Evolutionary conservation across 1,284 basidiomycete species (phyloP).

Genomic region (Agroathelia rolfsii): DNA sequence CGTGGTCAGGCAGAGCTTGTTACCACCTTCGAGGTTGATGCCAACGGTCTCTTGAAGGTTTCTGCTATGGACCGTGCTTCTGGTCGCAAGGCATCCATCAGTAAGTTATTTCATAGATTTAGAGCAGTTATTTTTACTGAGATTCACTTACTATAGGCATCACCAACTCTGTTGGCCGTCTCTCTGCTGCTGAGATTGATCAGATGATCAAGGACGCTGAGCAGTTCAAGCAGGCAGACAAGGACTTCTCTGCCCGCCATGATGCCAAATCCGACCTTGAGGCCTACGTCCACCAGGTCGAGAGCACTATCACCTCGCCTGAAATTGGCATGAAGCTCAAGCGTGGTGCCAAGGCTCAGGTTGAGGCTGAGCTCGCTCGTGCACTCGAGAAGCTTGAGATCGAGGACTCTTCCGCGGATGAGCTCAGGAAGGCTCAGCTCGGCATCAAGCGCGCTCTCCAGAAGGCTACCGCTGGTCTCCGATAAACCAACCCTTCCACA

Average conservation of each 20-base stretch:
- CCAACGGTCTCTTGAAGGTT: slow-evolving; percentile 93
- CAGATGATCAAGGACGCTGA: slow-evolving; percentile 99
- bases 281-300: slow-evolving; percentile 90
- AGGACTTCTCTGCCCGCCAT: slow-evolving; percentile 92
- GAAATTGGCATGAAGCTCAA: slow-evolving; percentile 97
- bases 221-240: slow-evolving; percentile 92
- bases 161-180: slow-evolving; percentile 92
- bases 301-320: slow-evolving; percentile 86
- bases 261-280: slow-evolving; percentile 96
- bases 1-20: slow-evolving; percentile 94
- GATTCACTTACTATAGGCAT: slow-evolving; percentile 42
- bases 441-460: slow-evolving; percentile 90
- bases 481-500: no score
- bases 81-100: slow-evolving; percentile 93
- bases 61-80: slow-evolving; percentile 92
- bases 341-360: slow-evolving; percentile 85
- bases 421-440: slow-evolving; percentile 89
- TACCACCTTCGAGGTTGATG: slow-evolving; percentile 95
- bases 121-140: slow-evolving; percentile 1
- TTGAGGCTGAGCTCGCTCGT: slow-evolving; percentile 92
- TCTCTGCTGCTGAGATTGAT: slow-evolving; percentile 90
- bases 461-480: slow-evolving; percentile 85
- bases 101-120: slow-evolving; percentile 40
- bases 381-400: slow-evolving; percentile 95
- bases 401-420: slow-evolving; percentile 85